Evolutionary conservation across 495 filamentous ascomycete genomes (phyloP), one percentile per base, ranked within the genome.

Genomic region (Daldinia decipiens): DNA sequence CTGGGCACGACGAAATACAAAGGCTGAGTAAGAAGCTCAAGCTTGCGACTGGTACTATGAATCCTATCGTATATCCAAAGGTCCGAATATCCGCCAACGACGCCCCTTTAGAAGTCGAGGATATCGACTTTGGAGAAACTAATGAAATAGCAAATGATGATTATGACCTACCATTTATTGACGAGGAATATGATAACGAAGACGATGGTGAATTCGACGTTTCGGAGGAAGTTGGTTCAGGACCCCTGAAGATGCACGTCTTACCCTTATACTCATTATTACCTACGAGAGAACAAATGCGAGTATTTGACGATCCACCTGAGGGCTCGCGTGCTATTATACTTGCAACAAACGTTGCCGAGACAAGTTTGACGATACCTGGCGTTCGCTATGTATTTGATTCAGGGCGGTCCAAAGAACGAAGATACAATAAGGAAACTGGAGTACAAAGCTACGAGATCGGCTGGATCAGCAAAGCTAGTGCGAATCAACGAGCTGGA

Each of bases 301-400:
- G 85, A 68, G 93, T 99, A n/a, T 99, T 99, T 70, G 92, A 97
- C 47, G 85, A 89, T 2, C 90, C 93, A 0, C 94, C 96, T 8
- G 90, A 93, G 38, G 91, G 91, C 40, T 92, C 92, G 9, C 89
- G 96, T 4, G 86, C 97, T 8, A 92, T 98, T 64, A 91, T 99
- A 17, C 81, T 99, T 21, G 94, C 96, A 0, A 99, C 96, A 21
- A 99, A 99, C 77, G 92, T 99, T 24, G 96, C 96, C 0, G 96
- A 99, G 78, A 99, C 96, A 3, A 93, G 90, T 85, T 83, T 99
- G 62, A 99, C 96, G 0, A 99, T 99, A 47, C 96, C 96, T 3
- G 93, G 93, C 17, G 95, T 97, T 65, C 87, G 92, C 59, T 99
- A 98, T 74, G 96, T 99, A 15, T 97, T 99, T 68, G 96, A 99